Conservation (phyloP, 1,284 basidiomycete species). For the Farysia itapuensis region DNA sequence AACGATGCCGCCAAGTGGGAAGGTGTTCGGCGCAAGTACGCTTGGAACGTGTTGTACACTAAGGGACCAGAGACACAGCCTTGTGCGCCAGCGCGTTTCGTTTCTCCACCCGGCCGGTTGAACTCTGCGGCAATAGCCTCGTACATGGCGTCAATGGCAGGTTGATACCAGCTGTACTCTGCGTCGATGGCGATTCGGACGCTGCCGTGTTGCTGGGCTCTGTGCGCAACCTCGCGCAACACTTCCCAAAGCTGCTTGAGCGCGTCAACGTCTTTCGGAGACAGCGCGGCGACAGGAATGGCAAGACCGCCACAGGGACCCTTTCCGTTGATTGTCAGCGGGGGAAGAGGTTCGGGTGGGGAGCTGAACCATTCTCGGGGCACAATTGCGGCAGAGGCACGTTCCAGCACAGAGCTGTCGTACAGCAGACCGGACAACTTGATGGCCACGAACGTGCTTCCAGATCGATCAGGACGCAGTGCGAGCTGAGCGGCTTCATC, state of each 20-base stretch:
- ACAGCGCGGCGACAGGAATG: conserved; percentile 41
- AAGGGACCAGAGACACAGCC: conserved; percentile 38
- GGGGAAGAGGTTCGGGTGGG: conserved; percentile 41
- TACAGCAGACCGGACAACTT: conserved; percentile 50
- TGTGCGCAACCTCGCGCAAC: conserved; percentile 30
- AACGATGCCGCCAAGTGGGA: conserved; percentile 71
- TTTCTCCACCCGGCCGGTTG: conserved; percentile 21
- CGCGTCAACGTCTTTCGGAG: conserved; percentile 35
- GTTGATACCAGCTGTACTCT: conserved; percentile 52
- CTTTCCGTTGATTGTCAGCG: conserved; percentile 29
- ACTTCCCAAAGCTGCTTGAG: conserved; percentile 46
- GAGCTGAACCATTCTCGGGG: conserved; percentile 46
- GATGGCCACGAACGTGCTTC: conserved; percentile 50
- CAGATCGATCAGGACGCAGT: conserved; percentile 28
- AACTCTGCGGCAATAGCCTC: conserved; percentile 49
- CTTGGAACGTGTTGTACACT: conserved; percentile 53
- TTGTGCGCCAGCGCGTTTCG: conserved; percentile 1
- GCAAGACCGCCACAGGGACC: conserved; percentile 43
- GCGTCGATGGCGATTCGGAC: conserved; percentile 50
- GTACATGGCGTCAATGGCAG: conserved; percentile 54
- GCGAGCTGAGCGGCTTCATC: conserved; percentile 19
- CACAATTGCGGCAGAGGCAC: conserved; percentile 46
- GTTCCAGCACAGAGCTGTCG: conserved; percentile 43
- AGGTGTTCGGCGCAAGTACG: conserved; percentile 66
- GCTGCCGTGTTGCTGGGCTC: conserved; percentile 38